These are phyloP conservation scores for Staphylotrichum tortipilum DNA, from an alignment of 495 filamentous ascomycete species.

Conservation along the genomic window DNA sequence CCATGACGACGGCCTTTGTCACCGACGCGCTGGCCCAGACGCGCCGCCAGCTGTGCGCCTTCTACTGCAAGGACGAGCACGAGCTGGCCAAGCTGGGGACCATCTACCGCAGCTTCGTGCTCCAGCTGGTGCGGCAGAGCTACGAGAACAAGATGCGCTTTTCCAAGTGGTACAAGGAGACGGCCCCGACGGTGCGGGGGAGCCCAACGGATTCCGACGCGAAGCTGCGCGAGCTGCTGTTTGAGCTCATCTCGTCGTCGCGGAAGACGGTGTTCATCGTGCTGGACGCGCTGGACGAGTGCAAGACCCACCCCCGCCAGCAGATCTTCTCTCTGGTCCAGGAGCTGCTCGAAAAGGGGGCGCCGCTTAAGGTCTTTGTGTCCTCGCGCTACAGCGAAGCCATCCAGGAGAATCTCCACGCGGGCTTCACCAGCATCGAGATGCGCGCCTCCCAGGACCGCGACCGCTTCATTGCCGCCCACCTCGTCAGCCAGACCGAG, in stretches of 20 bases:
- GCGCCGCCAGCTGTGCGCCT: neutral
- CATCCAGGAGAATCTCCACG: neutral
- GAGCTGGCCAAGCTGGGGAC: slow-evolving; percentile 3
- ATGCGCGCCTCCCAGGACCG: neutral
- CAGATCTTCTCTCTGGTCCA: neutral
- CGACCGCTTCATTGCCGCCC: neutral
- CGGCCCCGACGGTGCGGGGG: neutral
- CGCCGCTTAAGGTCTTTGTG: slow-evolving; percentile 1
- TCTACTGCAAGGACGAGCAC: slow-evolving; percentile 6
- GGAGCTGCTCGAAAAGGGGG: neutral
- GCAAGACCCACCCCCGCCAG: neutral
- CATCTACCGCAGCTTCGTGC: slow-evolving; percentile 8
- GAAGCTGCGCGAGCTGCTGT: neutral
- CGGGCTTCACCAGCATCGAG: neutral
- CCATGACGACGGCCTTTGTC: slow-evolving; percentile 8
- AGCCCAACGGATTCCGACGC: neutral
- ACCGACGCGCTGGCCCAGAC: neutral
- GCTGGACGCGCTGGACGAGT: neutral
- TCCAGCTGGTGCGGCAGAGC: slow-evolving; percentile 1
- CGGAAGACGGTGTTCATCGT: neutral
- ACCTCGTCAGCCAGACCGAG: neutral
- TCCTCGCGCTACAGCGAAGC: slow-evolving; percentile 1
- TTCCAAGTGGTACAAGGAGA: neutral
- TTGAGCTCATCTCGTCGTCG: neutral
- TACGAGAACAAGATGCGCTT: neutral